These are phyloP conservation scores for Cordyceps tenuipes DNA, from an alignment of 2,329 filamentous ascomycete genomes.

Conservation along the genomic window DNA sequence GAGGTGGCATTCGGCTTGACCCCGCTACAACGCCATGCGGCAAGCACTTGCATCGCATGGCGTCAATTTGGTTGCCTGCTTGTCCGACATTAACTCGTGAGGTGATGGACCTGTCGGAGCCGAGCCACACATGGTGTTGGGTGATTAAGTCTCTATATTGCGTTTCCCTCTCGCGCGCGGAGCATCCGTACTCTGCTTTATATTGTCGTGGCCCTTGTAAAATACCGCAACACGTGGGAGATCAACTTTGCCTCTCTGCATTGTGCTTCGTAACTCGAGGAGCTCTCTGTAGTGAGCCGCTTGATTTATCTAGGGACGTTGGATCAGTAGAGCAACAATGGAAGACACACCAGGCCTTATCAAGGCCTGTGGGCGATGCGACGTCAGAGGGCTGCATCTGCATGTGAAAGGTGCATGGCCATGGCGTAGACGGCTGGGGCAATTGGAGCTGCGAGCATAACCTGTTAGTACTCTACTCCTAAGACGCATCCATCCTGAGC, in stretches of 20 bases:
- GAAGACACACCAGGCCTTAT: not conserved
- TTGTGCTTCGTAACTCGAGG: not conserved
- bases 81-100: not conserved
- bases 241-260: not conserved
- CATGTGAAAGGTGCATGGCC: conserved; percentile 7
- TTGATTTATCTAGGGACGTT: not conserved
- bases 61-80: not conserved
- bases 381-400: conserved; percentile 10
- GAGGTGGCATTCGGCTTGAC: conserved; percentile 4
- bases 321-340: not conserved
- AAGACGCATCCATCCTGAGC: not conserved
- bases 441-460: not conserved
- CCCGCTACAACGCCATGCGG: conserved; percentile 8
- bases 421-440: not conserved
- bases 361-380: not conserved
- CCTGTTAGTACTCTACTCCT: not conserved
- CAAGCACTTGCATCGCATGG: conserved; percentile 5
- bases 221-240: not conserved
- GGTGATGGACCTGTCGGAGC: not conserved
- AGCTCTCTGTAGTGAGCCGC: not conserved
- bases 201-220: not conserved
- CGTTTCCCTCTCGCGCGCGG: not conserved
- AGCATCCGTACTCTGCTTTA: not conserved
- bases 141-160: not conserved
- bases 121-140: not conserved